Evolutionary conservation across 2,329 filamentous ascomycete species (phyloP), one percentile per base, ranked within the genome.

Genomic region (Fusarium sororula): DNA sequence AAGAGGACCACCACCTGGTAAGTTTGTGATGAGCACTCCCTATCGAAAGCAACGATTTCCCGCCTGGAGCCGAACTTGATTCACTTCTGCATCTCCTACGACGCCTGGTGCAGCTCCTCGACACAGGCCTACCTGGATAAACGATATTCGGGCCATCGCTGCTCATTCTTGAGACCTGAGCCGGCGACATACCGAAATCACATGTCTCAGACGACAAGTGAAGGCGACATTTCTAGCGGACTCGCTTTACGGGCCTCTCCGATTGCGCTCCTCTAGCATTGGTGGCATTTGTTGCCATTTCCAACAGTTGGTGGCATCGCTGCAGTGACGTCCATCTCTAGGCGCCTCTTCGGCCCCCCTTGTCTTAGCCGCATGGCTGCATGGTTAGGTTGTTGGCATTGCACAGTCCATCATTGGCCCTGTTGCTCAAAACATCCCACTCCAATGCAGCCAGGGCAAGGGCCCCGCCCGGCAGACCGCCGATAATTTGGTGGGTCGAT

Each of bases 291-390:
- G 55, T 54, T 53, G 48, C 63, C 72, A 68, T 77, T 66, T 64
- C 59, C 55, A 38, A 60, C 54, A 56, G 42, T 60, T 72, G 54
- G 68, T 61, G 63, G 64, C 69, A 70, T 74, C 55, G 60, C 72
- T 75, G 62, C 65, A 64, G 76, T 77, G 75, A 78, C 76, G 76
- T 78, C 73, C 61, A 59, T 66, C 60, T 53, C 67, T 56, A 53
- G 67, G 66, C 64, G 74, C 48, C 45, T 70, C 60, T 72, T 66
- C 41, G 58, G 58, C 68, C 66, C 30, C 73, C 71, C 63, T 63
- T 75, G 73, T 77, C 74, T 75, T 78, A 78, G 76, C 75, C 70
- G 75, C 76, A 75, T 72, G 56, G 57, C 39, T 70, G 65, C 64
- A 67, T 67, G 45, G 62, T 37, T 60, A 32, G 73, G 45, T 63